phyloP scores from a whole-genome alignment of 257 asterid genomes.

The Thymus quinquecostatus region DNA sequence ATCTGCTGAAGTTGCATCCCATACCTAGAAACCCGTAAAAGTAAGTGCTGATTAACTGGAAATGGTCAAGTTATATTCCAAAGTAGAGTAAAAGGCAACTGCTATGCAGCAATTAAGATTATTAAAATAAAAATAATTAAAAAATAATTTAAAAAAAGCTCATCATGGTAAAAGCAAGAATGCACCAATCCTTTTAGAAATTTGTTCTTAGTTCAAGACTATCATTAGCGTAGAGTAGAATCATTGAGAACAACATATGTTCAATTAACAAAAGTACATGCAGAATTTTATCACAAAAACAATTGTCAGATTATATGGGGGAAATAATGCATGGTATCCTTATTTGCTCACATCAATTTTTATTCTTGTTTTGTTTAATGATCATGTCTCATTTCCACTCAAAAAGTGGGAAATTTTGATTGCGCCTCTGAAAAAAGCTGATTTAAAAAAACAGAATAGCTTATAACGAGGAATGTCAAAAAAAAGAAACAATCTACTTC shows the following conservation, averaged over 20 bases:
- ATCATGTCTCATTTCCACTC: not conserved
- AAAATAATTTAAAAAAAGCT: not conserved
- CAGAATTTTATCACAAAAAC: not conserved
- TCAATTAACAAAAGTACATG: not conserved
- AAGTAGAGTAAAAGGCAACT: not conserved
- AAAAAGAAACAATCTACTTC: not conserved
- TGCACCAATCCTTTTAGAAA: not conserved
- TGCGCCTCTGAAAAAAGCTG: not conserved
- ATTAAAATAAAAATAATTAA: too few relatives aligned
- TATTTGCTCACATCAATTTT: not conserved
- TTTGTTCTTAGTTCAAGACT: not conserved
- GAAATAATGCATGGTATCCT: not conserved
- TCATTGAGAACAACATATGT: not conserved
- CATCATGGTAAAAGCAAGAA: conserved; percentile 9
- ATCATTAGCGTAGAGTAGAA: not conserved
- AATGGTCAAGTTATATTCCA: not conserved
- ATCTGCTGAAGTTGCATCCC: conserved; percentile 97
- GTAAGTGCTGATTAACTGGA: conserved; percentile 14
- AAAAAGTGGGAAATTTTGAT: not conserved
- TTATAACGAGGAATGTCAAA: not conserved
- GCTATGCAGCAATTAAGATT: not conserved
- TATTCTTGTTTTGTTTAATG: not conserved
- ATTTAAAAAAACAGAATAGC: not conserved
- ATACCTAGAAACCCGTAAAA: conserved; percentile 58
- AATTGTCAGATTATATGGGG: not conserved